phyloP scores from a whole-genome alignment of 2,329 filamentous ascomycete species.

The Mycogone perniciosa region DNA sequence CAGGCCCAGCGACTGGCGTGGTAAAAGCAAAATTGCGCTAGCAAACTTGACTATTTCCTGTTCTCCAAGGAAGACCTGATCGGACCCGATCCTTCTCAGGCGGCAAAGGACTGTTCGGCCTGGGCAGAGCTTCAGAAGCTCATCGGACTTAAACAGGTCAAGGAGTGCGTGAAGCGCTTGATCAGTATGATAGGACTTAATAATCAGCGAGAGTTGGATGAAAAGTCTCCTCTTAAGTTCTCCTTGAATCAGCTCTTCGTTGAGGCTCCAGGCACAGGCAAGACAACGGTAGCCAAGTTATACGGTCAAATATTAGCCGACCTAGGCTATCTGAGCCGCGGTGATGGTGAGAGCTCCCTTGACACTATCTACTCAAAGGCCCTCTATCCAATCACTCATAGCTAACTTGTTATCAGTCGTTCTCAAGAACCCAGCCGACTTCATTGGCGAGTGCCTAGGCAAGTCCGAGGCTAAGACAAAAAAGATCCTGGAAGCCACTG shows the following conservation, averaged over 20 bases:
- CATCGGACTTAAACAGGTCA: constrained; percentile 1
- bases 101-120: not conserved
- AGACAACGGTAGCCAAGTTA: constrained; percentile 62
- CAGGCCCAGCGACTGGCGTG: constrained; percentile 50
- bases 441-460: constrained; percentile 57
- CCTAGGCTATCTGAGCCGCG: constrained; percentile 59
- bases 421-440: constrained; percentile 65
- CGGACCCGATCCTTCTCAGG: not conserved
- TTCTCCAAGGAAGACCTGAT: constrained; percentile 3
- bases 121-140: not conserved
- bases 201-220: not conserved
- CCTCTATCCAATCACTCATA: not conserved
- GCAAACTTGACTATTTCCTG: not conserved
- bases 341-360: constrained; percentile 41
- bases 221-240: constrained; percentile 29
- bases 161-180: not conserved
- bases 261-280: constrained; percentile 61
- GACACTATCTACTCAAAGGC: constrained; percentile 11
- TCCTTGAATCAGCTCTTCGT: constrained; percentile 65
- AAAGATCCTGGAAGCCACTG: constrained; percentile 55
- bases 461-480: constrained; percentile 65
- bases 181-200: not conserved
- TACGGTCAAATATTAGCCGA: constrained; percentile 72
- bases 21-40: constrained; percentile 33
- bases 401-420: constrained; percentile 41